Evolutionary conservation across 306 rosid species (phyloP).

Genomic region (Rosa multiflora): DNA sequence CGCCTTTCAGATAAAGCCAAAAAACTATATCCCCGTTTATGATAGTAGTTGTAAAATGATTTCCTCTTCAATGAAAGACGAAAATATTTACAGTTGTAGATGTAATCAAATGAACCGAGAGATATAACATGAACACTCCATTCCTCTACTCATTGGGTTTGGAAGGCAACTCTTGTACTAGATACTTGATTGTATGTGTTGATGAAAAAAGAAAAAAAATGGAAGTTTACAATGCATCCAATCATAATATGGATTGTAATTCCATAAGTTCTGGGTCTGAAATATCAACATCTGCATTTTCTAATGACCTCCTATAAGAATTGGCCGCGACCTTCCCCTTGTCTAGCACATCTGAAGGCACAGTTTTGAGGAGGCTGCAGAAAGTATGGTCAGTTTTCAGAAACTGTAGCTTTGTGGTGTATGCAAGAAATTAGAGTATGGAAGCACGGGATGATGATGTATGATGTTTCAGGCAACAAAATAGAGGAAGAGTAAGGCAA

Average conservation of each 20-base stretch:
- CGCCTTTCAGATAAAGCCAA: no score
- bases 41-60: no score
- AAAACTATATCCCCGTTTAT: no score
- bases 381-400: slow-evolving; percentile 27
- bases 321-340: slow-evolving; percentile 79
- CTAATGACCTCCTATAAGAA: slow-evolving; percentile 57
- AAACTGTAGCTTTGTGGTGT: slow-evolving; percentile 10
- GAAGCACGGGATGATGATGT: not conserved
- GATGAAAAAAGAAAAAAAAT: not conserved
- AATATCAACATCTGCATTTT: slow-evolving; percentile 43
- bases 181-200: not conserved
- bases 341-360: slow-evolving; percentile 70
- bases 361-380: slow-evolving; percentile 86
- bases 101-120: no score
- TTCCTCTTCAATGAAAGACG: not conserved
- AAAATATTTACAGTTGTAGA: not conserved
- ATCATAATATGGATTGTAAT: slow-evolving; percentile 70
- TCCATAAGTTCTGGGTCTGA: slow-evolving; percentile 63
- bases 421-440: not conserved
- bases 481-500: not conserved
- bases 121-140: not conserved
- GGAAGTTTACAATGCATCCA: not conserved
- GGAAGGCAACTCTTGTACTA: not conserved
- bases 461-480: not conserved
- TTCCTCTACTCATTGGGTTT: not conserved